These are phyloP conservation scores for Dioscorea cayenensis DNA, from an alignment of 116 monocot genomes.

Conservation along the genomic window DNA sequence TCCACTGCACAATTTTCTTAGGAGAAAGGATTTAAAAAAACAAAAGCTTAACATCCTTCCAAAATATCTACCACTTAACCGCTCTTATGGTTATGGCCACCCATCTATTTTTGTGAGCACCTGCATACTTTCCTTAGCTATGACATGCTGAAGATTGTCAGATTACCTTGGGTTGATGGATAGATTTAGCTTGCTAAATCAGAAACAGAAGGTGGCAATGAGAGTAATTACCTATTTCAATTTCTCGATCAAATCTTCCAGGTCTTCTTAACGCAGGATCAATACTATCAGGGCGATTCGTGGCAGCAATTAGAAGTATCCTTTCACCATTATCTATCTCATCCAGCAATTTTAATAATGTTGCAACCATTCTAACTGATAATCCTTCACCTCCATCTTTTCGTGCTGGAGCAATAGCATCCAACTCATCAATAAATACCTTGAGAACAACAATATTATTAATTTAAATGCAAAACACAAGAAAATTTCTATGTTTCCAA, in stretches of 20 bases:
- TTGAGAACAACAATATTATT: constrained; percentile 33
- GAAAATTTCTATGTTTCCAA: not conserved
- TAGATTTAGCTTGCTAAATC: not conserved
- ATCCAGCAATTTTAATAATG: constrained; percentile 48
- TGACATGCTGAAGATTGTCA: not conserved
- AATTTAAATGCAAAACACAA: not conserved
- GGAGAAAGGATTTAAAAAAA: no score
- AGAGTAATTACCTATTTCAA: constrained; percentile 72
- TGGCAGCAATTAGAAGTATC: constrained; percentile 85
- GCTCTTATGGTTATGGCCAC: no score
- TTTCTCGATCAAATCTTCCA: constrained; percentile 83
- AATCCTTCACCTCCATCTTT: constrained; percentile 73
- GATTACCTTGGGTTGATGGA: not conserved
- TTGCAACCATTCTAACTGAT: constrained; percentile 74
- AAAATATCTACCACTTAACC: no score
- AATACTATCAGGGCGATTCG: constrained; percentile 92
- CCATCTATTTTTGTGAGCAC: no score
- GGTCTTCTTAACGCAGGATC: constrained; percentile 88
- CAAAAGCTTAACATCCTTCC: no score
- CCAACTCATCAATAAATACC: constrained; percentile 99
- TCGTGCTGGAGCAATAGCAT: constrained; percentile 90
- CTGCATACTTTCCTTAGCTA: not conserved
- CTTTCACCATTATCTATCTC: no score
- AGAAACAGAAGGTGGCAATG: constrained; percentile 6
- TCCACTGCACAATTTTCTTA: no score